These are phyloP conservation scores for Chaetomidium leptoderma DNA, from an alignment of 495 filamentous ascomycete species.

Conservation along the genomic window DNA sequence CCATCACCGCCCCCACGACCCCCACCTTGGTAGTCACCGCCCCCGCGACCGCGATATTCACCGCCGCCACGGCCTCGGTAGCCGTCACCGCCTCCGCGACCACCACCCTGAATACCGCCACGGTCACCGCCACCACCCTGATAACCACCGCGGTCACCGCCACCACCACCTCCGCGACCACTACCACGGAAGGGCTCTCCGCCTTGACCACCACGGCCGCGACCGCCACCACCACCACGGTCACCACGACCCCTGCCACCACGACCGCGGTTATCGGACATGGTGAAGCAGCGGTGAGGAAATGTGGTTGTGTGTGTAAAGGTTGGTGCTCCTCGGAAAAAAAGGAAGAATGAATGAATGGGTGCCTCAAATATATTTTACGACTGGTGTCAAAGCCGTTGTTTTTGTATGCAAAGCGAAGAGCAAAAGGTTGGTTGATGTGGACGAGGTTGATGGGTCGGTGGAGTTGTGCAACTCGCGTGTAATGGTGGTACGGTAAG, in stretches of 20 bases:
- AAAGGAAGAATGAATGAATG: neutral
- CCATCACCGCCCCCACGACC: slow-evolving; percentile 23
- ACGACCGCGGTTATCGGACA: slow-evolving; percentile 7
- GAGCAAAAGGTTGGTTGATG: neutral
- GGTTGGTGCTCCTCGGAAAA: too few relatives aligned
- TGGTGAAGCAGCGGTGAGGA: neutral
- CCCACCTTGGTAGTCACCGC: slow-evolving; percentile 14
- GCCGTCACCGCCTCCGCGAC: slow-evolving; percentile 22
- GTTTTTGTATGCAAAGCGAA: neutral
- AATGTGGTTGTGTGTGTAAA: neutral
- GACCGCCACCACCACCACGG: slow-evolving; percentile 18
- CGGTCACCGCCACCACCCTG: slow-evolving; percentile 24
- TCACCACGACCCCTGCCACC: slow-evolving; percentile 23
- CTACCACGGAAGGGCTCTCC: slow-evolving; percentile 26
- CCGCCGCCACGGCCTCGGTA: slow-evolving; percentile 19
- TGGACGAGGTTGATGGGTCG: neutral
- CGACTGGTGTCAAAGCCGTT: neutral
- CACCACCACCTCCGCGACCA: slow-evolving; percentile 23
- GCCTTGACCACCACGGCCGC: slow-evolving; percentile 19
- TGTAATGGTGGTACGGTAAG: too few relatives aligned
- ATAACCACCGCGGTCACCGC: slow-evolving; percentile 20
- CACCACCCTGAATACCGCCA: slow-evolving; percentile 28
- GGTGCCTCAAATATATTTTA: neutral
- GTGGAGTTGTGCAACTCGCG: too few relatives aligned
- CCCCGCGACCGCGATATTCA: slow-evolving; percentile 26